Percentiles rank a stretch among this genome's conserved stretches.
These are phyloP conservation scores for Cercospora sesami DNA, from an alignment of 2,329 filamentous ascomycete species.

Conservation along the genomic window DNA sequence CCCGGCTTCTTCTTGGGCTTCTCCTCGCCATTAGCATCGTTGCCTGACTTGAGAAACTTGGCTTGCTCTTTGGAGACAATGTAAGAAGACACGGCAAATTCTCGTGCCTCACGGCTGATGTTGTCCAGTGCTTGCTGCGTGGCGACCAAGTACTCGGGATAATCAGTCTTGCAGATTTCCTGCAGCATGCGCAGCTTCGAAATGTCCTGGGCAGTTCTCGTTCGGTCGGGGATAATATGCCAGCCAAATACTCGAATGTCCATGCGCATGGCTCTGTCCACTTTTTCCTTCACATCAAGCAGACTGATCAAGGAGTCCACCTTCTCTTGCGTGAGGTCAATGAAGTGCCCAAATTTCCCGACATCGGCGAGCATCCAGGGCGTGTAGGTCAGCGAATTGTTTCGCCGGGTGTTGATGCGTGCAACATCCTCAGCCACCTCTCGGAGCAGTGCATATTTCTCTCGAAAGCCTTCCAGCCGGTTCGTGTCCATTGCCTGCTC, in stretches of 20 bases:
- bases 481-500: conserved; percentile 48
- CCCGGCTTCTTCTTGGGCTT: conserved; percentile 33
- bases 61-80: conserved; percentile 19
- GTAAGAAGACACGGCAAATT: conserved; percentile 22
- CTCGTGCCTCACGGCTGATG: conserved; percentile 39
- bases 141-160: conserved; percentile 48
- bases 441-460: conserved; percentile 46
- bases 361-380: conserved; percentile 47
- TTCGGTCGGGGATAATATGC: conserved; percentile 43
- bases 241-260: conserved; percentile 52
- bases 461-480: conserved; percentile 49
- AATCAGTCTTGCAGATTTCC: conserved; percentile 46
- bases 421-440: conserved; percentile 41
- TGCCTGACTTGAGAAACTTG: conserved; percentile 1
- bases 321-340: conserved; percentile 44
- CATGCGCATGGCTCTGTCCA: conserved; percentile 47
- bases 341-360: conserved; percentile 44
- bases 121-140: conserved; percentile 47
- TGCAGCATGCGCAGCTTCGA: conserved; percentile 48
- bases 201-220: conserved; percentile 39
- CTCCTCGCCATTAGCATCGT: conserved; percentile 1
- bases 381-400: conserved; percentile 36
- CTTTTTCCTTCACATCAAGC: conserved; percentile 46
- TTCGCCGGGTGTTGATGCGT: conserved; percentile 37
- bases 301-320: conserved; percentile 48